Percentiles rank a stretch among this genome's conserved stretches.
phyloP scores from a whole-genome alignment of 345 rosid genomes.

The Brassica rapa region DNA sequence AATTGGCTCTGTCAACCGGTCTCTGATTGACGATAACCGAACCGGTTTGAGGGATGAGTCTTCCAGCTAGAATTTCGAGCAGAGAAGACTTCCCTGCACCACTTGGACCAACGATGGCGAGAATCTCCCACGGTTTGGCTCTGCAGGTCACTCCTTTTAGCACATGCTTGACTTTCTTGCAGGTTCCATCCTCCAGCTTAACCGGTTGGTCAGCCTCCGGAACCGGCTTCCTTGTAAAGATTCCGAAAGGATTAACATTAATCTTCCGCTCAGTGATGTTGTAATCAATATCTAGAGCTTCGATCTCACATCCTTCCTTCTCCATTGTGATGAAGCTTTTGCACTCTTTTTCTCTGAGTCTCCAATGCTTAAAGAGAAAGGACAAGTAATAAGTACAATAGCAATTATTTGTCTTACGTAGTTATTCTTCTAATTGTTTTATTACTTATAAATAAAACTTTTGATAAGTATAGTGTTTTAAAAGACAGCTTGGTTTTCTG shows the following conservation, averaged over 20 bases:
- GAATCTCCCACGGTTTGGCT: slow-evolving; percentile 93
- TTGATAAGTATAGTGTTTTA: slow-evolving; percentile 6
- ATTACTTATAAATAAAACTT: slow-evolving; percentile 5
- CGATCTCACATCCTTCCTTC: slow-evolving; percentile 84
- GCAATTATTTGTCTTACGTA: slow-evolving; percentile 16
- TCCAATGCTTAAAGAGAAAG: slow-evolving; percentile 21
- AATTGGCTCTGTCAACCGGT: slow-evolving; percentile 58
- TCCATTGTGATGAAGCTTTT: slow-evolving; percentile 56
- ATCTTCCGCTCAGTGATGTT: slow-evolving; percentile 44
- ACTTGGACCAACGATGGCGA: slow-evolving; percentile 92
- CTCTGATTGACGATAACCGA: slow-evolving; percentile 62
- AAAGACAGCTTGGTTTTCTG: slow-evolving; percentile 36
- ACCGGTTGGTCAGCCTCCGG: slow-evolving; percentile 33
- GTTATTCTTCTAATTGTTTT: slow-evolving; percentile 18
- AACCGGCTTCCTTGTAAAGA: slow-evolving; percentile 30
- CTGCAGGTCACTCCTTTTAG: slow-evolving; percentile 72
- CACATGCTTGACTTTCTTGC: slow-evolving; percentile 49
- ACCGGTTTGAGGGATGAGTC: slow-evolving; percentile 61
- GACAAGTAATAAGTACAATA: slow-evolving; percentile 19
- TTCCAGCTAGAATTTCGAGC: slow-evolving; percentile 79
- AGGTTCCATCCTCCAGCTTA: slow-evolving; percentile 33
- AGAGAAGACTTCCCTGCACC: slow-evolving; percentile 95
- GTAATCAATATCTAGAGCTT: slow-evolving; percentile 73
- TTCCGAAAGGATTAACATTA: slow-evolving; percentile 36
- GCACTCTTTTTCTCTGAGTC: not conserved